phyloP scores from a whole-genome alignment of 2,329 filamentous ascomycete genomes.

The Bipolaris gigantea region DNA sequence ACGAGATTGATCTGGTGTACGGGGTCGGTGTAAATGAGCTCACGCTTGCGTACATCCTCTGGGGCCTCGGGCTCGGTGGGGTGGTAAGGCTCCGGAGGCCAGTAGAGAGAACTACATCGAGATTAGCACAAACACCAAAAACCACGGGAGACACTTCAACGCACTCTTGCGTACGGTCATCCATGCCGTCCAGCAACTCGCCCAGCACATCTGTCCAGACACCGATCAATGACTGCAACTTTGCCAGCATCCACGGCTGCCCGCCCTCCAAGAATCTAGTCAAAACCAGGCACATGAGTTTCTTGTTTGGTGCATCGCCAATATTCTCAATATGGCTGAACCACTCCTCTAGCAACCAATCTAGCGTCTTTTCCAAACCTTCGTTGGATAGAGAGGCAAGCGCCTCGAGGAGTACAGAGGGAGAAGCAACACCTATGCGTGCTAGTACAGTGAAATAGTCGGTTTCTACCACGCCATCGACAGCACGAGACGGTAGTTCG shows the following conservation, averaged over 20 bases:
- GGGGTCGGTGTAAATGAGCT: slow-evolving; percentile 62
- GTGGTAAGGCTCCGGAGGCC: slow-evolving; percentile 38
- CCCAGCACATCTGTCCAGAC: slow-evolving; percentile 73
- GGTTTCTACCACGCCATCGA: slow-evolving; percentile 76
- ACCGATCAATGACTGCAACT: slow-evolving; percentile 72
- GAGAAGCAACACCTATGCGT: slow-evolving; percentile 73
- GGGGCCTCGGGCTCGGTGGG: slow-evolving; percentile 46
- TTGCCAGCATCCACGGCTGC: slow-evolving; percentile 59
- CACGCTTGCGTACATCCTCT: slow-evolving; percentile 51
- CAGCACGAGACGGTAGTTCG: slow-evolving; percentile 64
- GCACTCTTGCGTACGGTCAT: slow-evolving; percentile 48
- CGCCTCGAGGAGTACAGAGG: slow-evolving; percentile 64
- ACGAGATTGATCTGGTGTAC: slow-evolving; percentile 68
- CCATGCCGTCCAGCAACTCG: slow-evolving; percentile 65
- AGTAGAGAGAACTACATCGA: slow-evolving; percentile 46
- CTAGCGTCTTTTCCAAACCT: slow-evolving; percentile 38
- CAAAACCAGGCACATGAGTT: slow-evolving; percentile 72
- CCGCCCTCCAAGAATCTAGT: slow-evolving; percentile 70
- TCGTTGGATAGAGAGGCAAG: slow-evolving; percentile 44
- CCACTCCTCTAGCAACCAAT: slow-evolving; percentile 61
- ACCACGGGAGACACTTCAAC: slow-evolving; percentile 8
- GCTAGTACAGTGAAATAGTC: slow-evolving; percentile 85
- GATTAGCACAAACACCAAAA: not conserved
- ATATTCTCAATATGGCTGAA: slow-evolving; percentile 70
- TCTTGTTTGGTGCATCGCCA: slow-evolving; percentile 66